A percentile compares a stretch with the other conserved stretches of the same genome.
phyloP scores from a whole-genome alignment of 345 rosid species.

The Clarkia xantiana region DNA sequence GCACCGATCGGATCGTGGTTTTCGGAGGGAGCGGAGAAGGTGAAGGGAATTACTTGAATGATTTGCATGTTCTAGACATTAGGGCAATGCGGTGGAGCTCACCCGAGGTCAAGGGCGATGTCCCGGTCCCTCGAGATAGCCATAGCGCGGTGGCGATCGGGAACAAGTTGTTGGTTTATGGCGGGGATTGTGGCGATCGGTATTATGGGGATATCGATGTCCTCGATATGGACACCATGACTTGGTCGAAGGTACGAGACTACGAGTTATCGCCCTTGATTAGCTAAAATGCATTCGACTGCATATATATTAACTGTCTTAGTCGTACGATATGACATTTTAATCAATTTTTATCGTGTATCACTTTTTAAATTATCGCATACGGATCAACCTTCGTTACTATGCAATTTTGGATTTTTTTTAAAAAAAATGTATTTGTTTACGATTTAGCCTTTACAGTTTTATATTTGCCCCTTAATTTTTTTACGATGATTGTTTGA shows the following conservation, averaged over 20 bases:
- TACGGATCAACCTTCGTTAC: no score
- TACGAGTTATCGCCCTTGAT: neutral
- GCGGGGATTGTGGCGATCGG: conserved; percentile 62
- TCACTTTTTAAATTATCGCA: no score
- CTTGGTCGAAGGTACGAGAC: conserved; percentile 46
- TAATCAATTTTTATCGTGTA: no score
- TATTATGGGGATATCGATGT: conserved; percentile 50
- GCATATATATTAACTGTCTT: no score
- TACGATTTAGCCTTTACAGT: no score
- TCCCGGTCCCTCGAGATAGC: conserved; percentile 65
- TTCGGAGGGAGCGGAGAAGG: conserved; percentile 85
- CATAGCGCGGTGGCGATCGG: conserved; percentile 42
- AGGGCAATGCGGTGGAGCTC: conserved; percentile 51
- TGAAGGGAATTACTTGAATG: conserved; percentile 59
- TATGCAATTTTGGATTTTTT: no score
- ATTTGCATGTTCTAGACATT: conserved; percentile 50
- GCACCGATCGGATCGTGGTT: conserved; percentile 31
- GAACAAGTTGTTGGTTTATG: conserved; percentile 40
- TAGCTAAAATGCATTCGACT: no score
- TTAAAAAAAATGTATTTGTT: no score
- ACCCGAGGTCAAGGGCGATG: conserved; percentile 35
- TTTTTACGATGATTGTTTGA: no score
- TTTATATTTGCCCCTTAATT: no score
- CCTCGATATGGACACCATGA: conserved; percentile 31
- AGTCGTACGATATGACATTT: no score